Percentiles rank a stretch among this genome's conserved stretches.
phyloP scores from a whole-genome alignment of 2,329 filamentous ascomycete genomes.

The Hypoxylon sp. region DNA sequence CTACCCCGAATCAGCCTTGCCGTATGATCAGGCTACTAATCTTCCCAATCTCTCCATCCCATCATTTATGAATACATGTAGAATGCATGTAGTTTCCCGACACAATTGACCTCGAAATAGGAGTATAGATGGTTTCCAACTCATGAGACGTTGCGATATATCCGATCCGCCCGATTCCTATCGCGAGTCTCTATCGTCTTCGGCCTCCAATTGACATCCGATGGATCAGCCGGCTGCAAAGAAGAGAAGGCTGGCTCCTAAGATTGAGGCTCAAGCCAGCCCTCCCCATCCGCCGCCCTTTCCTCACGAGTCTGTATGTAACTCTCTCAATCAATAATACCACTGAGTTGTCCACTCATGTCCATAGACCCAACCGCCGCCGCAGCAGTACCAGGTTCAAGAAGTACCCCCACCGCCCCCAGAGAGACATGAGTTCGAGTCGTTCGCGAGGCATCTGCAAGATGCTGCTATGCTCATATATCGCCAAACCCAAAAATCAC shows the following conservation, averaged over 20 bases:
- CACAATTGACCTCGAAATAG: too few relatives aligned
- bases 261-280: constrained; percentile 47
- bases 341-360: constrained; percentile 19
- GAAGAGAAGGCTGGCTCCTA: constrained; percentile 52
- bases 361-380: constrained; percentile 35
- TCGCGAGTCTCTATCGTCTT: constrained; percentile 13
- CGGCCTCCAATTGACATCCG: constrained; percentile 31
- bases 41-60: constrained; percentile 28
- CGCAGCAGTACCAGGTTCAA: constrained; percentile 44
- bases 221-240: constrained; percentile 51
- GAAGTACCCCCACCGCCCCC: constrained; percentile 44
- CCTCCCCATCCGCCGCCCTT: constrained; percentile 42
- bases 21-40: too few relatives aligned
- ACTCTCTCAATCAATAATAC: constrained; percentile 34
- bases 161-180: constrained; percentile 9
- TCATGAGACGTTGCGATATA: constrained; percentile 12
- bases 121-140: constrained; percentile 23
- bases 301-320: constrained; percentile 44
- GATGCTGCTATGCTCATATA: constrained; percentile 74
- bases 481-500: constrained; percentile 66
- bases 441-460: constrained; percentile 72
- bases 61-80: constrained; percentile 15
- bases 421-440: constrained; percentile 70
- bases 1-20: constrained; percentile 35
- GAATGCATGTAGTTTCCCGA: too few relatives aligned